phyloP scores from a whole-genome alignment of 306 rosid genomes.

The Cucumis cinereus region DNA sequence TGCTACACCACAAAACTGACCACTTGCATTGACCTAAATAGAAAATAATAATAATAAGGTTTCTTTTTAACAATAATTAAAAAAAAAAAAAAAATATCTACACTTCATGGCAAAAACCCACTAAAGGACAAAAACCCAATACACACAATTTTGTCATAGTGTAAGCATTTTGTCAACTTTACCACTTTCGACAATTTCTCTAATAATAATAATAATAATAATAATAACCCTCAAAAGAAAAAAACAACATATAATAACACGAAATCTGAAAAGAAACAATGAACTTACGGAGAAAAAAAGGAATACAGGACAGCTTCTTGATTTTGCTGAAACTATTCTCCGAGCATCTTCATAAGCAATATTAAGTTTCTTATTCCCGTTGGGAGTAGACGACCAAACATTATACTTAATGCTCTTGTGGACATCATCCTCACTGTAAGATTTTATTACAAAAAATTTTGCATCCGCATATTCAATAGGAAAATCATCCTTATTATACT shows the following conservation, averaged over 20 bases:
- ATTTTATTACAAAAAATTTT: constrained; percentile 79
- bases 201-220: background rate
- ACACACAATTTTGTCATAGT: no score
- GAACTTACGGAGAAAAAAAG: constrained; percentile 71
- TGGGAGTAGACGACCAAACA: constrained; percentile 95
- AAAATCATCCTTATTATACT: constrained; percentile 67
- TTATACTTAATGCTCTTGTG: constrained; percentile 92
- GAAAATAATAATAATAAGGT: background rate
- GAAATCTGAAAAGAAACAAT: background rate
- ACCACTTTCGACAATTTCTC: no score
- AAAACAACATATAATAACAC: background rate
- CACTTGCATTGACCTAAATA: constrained; percentile 84
- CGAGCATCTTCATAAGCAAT: constrained; percentile 64
- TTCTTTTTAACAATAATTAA: no score
- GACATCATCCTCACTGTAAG: constrained; percentile 97
- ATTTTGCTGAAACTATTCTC: constrained; percentile 44
- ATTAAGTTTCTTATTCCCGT: constrained; percentile 79
- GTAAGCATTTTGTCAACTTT: no score
- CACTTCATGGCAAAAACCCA: no score
- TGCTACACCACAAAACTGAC: constrained; percentile 84
- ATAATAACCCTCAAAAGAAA: background rate
- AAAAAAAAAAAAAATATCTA: no score
- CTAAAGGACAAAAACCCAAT: no score
- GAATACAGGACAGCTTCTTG: constrained; percentile 61
- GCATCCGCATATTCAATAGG: constrained; percentile 53